Percentiles rank a stretch among this genome's conserved stretches.
phyloP scores from a whole-genome alignment of 2,329 filamentous ascomycete species.

The Colletotrichum ledebouriae region DNA sequence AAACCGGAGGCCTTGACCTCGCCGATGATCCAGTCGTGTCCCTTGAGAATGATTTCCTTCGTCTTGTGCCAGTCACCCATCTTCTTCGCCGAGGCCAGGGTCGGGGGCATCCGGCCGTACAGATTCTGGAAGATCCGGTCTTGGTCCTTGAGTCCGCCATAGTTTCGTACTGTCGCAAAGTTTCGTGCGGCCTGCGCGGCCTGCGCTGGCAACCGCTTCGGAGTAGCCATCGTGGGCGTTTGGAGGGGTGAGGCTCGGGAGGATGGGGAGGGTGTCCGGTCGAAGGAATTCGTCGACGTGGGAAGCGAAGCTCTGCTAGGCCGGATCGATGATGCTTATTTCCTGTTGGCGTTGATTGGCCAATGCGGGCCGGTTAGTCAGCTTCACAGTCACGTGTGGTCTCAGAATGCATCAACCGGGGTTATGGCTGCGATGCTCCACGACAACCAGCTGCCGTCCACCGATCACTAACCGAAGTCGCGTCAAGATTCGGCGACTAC shows the following conservation, averaged over 20 bases:
- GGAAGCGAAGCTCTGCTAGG: slow-evolving; percentile 36
- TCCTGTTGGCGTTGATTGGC: slow-evolving; percentile 54
- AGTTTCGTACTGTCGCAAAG: slow-evolving; percentile 83
- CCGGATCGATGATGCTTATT: slow-evolving; percentile 41
- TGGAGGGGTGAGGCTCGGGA: slow-evolving; percentile 44
- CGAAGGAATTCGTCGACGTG: slow-evolving; percentile 42
- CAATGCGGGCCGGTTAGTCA: slow-evolving; percentile 53
- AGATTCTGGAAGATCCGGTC: slow-evolving; percentile 99
- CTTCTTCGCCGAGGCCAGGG: slow-evolving; percentile 94
- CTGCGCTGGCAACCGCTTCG: slow-evolving; percentile 49
- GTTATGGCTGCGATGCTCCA: slow-evolving; percentile 32
- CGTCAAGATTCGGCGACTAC: slow-evolving; percentile 7
- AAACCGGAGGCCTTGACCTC: slow-evolving; percentile 98
- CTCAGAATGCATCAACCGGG: slow-evolving; percentile 28
- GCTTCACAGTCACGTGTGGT: not conserved
- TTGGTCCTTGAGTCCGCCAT: slow-evolving; percentile 93
- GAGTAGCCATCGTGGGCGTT: slow-evolving; percentile 58
- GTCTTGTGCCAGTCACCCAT: slow-evolving; percentile 99
- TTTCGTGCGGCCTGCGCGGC: slow-evolving; percentile 43
- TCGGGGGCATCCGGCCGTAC: slow-evolving; percentile 91
- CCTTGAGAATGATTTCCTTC: slow-evolving; percentile 97
- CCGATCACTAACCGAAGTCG: slow-evolving; percentile 22
- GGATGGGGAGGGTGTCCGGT: slow-evolving; percentile 48
- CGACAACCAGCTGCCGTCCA: slow-evolving; percentile 3
- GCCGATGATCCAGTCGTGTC: slow-evolving; percentile 98